Conservation (phyloP, 2,329 filamentous ascomycete species). For the Fusarium verticillioides region DNA sequence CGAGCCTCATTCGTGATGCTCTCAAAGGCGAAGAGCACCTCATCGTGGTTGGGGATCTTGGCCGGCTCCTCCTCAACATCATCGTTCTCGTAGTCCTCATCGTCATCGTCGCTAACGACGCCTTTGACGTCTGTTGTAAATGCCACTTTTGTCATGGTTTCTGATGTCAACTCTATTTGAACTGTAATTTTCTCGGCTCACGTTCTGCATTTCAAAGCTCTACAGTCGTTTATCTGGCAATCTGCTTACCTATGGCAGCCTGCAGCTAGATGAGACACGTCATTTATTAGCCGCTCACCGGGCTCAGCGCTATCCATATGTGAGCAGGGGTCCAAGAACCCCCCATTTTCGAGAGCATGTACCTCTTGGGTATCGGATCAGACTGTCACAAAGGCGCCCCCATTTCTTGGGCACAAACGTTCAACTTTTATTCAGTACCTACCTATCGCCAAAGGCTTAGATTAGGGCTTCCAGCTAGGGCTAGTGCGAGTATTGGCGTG, state of each 20-base stretch:
- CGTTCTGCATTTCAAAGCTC: neutral
- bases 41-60: neutral
- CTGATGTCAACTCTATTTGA: neutral
- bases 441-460: neutral
- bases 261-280: neutral
- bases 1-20: neutral
- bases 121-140: neutral
- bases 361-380: neutral
- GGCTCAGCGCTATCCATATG: neutral
- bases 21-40: neutral
- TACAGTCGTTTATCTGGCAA: neutral
- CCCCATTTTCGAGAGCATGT: neutral
- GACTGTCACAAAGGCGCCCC: neutral
- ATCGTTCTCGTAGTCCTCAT: neutral
- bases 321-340: neutral
- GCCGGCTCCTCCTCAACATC: neutral
- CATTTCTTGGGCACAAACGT: neutral
- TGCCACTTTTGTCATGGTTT: neutral
- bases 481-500: rapidly evolving
- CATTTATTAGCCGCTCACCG: neutral
- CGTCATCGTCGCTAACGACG: neutral
- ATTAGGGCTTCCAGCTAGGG: neutral
- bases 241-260: neutral
- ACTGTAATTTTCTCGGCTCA: neutral
- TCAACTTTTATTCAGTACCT: rapidly evolving